phyloP scores from a whole-genome alignment of 805 yeast genomes.

The Lachancea thermotolerans region DNA sequence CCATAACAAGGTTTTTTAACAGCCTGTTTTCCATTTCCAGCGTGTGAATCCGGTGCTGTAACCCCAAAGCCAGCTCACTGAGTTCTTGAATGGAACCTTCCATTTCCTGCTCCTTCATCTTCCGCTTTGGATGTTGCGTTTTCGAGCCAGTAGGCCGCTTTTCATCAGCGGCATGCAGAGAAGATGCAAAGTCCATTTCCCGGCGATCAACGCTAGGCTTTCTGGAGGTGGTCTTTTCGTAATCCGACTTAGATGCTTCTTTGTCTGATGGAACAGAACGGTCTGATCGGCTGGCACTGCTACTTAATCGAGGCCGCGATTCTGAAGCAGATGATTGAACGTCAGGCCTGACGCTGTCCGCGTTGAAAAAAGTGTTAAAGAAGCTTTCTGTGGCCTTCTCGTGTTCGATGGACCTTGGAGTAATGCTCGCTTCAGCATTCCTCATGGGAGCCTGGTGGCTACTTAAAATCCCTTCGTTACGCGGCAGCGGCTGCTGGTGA shows the following conservation, averaged over 20 bases:
- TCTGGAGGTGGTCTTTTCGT: not conserved
- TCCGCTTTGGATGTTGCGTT: constrained; percentile 51
- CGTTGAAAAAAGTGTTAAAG: constrained; percentile 2
- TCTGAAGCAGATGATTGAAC: not conserved
- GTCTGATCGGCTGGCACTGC: not conserved
- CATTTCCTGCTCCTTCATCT: constrained; percentile 85
- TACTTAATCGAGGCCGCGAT: not conserved
- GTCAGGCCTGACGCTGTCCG: not conserved
- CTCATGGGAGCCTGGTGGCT: too few relatives aligned
- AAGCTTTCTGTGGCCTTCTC: constrained; percentile 1
- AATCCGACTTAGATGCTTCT: not conserved
- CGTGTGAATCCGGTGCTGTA: constrained; percentile 72
- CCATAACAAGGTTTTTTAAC: constrained; percentile 74
- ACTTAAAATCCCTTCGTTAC: too few relatives aligned
- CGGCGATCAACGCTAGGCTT: not conserved
- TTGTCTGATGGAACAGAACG: not conserved
- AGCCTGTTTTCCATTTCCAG: constrained; percentile 90
- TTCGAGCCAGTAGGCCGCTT: not conserved
- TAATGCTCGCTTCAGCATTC: not conserved
- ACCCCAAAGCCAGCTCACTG: constrained; percentile 53
- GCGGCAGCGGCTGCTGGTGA: too few relatives aligned
- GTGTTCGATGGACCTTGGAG: not conserved
- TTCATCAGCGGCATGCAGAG: not conserved
- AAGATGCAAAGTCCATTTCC: not conserved
- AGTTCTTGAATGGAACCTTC: constrained; percentile 69